Conservation (phyloP, 2,329 filamentous ascomycete species). For the Neurospora sp. region DNA sequence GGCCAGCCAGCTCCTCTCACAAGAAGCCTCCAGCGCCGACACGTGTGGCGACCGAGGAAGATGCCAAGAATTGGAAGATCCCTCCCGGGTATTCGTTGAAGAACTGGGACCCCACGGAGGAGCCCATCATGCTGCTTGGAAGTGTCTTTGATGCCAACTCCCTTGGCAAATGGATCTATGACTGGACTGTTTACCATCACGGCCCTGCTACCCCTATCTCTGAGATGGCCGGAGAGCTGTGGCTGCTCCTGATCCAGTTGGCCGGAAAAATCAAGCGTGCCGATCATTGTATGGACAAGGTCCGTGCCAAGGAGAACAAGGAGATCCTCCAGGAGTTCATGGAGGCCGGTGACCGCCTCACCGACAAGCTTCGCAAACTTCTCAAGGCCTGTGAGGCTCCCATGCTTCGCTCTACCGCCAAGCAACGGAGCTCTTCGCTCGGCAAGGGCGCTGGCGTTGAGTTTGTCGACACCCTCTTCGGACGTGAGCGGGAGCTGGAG, state of each 20-base stretch:
- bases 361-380: constrained; percentile 72
- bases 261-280: constrained; percentile 89
- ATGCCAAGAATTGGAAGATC: constrained; percentile 60
- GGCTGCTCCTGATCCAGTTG: constrained; percentile 88
- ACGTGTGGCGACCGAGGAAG: constrained; percentile 45
- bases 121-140: constrained; percentile 86
- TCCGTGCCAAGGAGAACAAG: constrained; percentile 61
- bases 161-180: constrained; percentile 97
- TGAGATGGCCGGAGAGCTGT: constrained; percentile 87
- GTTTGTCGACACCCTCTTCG: constrained; percentile 94
- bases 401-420: constrained; percentile 66
- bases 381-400: constrained; percentile 87
- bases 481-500: constrained; percentile 78
- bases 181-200: constrained; percentile 93
- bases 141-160: constrained; percentile 97
- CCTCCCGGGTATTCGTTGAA: constrained; percentile 88
- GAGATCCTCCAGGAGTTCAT: constrained; percentile 88
- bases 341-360: constrained; percentile 76
- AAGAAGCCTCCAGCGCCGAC: constrained; percentile 29
- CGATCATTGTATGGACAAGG: constrained; percentile 63
- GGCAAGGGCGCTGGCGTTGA: constrained; percentile 88
- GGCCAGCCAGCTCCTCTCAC: constrained; percentile 31
- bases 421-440: constrained; percentile 64
- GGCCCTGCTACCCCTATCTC: constrained; percentile 74
- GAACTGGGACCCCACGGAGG: constrained; percentile 94